phyloP scores from a whole-genome alignment of 768 basidiomycete genomes.

The Lentinus brumalis region DNA sequence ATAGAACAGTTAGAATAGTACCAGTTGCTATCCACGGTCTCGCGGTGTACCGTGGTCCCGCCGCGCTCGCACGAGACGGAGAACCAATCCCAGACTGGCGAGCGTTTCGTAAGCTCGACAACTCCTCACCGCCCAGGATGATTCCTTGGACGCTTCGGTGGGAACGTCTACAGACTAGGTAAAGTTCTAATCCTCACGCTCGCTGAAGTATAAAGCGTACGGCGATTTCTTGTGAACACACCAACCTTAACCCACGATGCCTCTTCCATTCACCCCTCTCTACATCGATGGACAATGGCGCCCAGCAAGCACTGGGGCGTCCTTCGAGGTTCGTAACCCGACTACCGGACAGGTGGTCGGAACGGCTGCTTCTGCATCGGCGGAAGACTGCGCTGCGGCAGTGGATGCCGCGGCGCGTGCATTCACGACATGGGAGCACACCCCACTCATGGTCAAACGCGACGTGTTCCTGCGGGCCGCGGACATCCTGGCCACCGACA shows the following conservation, averaged over 20 bases:
- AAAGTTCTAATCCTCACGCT: too few species aligned
- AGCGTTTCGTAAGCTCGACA: too few species aligned
- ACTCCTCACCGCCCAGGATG: too few species aligned
- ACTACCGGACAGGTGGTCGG: slow-evolving; percentile 46
- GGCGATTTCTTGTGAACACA: too few species aligned
- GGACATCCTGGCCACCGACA: slow-evolving; percentile 45
- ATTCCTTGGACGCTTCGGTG: too few species aligned
- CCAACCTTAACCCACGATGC: background rate
- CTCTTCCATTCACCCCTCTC: slow-evolving; percentile 32
- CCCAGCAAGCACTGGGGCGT: slow-evolving; percentile 37
- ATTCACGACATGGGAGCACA: slow-evolving; percentile 50
- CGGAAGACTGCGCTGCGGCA: slow-evolving; percentile 34
- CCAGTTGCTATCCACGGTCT: too few species aligned
- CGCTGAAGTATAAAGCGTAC: too few species aligned
- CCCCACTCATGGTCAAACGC: slow-evolving; percentile 38
- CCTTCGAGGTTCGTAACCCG: slow-evolving; percentile 51
- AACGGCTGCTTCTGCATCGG: slow-evolving; percentile 44
- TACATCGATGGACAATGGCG: slow-evolving; percentile 43
- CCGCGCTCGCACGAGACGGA: too few species aligned
- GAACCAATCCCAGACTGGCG: too few species aligned
- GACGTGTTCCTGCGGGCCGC: slow-evolving; percentile 52
- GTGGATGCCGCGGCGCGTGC: slow-evolving; percentile 48
- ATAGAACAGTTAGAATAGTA: too few species aligned
- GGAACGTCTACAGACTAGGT: too few species aligned
- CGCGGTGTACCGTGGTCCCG: too few species aligned